A percentile compares a stretch with the other conserved stretches of the same genome.
Evolutionary conservation across 1,284 basidiomycete species (phyloP).

Genomic region (Ustilago bromivora): DNA sequence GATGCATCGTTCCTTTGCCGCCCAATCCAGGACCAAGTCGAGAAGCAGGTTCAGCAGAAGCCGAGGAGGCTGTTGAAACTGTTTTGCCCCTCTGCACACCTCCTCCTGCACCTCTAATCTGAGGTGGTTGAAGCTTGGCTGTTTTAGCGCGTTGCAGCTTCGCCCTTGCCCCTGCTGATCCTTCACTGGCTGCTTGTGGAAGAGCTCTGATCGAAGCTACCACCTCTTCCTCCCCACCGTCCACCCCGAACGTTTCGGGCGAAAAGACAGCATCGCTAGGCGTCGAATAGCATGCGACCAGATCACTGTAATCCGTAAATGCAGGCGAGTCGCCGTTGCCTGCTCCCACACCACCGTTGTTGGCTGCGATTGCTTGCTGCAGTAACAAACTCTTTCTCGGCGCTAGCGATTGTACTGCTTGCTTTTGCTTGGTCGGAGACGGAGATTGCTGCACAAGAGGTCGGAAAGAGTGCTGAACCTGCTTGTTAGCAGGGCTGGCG

Average conservation of each 20-base stretch:
- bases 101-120: not conserved
- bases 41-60: not conserved
- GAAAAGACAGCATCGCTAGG: constrained; percentile 21
- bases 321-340: constrained; percentile 14
- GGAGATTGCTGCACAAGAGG: not conserved
- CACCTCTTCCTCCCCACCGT: not conserved
- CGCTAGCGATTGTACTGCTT: not conserved
- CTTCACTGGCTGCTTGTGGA: not conserved
- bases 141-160: constrained; percentile 41
- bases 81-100: constrained; percentile 34
- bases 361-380: constrained; percentile 22
- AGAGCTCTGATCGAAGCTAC: constrained; percentile 11
- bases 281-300: constrained; percentile 42
- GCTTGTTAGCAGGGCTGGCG: constrained; percentile 30
- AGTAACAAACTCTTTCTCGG: constrained; percentile 23
- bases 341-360: not conserved
- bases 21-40: constrained; percentile 2
- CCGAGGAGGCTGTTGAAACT: constrained; percentile 12
- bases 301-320: constrained; percentile 37
- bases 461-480: constrained; percentile 4
- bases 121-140: constrained; percentile 11
- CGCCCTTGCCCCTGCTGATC: constrained; percentile 13
- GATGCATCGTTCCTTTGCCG: constrained; percentile 27
- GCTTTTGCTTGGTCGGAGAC: not conserved
- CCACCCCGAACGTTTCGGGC: not conserved